Percentiles rank a stretch among this genome's conserved stretches.
These are phyloP conservation scores for Nicotiana knightiana DNA, from an alignment of 257 asterid genomes.

Conservation along the genomic window DNA sequence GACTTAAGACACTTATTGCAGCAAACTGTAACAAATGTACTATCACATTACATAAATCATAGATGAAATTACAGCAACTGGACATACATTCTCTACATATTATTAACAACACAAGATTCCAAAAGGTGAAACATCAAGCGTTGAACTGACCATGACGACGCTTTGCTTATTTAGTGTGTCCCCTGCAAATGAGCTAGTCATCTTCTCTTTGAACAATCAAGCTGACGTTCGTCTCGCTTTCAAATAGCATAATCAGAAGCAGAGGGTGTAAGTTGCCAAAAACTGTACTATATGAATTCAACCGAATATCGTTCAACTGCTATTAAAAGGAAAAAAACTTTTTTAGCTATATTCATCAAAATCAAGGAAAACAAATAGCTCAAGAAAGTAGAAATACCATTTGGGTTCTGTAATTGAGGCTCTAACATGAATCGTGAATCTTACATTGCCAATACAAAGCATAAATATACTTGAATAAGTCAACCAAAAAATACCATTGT, in stretches of 20 bases:
- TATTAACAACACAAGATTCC: background rate
- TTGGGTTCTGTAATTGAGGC: background rate
- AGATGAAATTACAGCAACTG: background rate
- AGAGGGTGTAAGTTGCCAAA: background rate
- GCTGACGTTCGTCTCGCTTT: background rate
- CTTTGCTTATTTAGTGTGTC: background rate
- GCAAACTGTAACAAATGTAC: background rate
- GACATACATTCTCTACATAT: background rate
- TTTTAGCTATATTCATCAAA: too few relatives aligned
- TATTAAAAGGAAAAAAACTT: too few relatives aligned
- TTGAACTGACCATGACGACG: background rate
- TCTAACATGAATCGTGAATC: background rate
- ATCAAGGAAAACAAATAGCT: too few relatives aligned
- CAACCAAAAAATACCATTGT: background rate
- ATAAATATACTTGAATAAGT: too few relatives aligned
- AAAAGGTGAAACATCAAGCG: background rate
- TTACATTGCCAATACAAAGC: background rate
- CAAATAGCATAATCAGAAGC: background rate
- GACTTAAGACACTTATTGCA: background rate
- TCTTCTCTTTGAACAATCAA: background rate
- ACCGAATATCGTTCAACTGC: background rate
- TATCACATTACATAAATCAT: too few relatives aligned
- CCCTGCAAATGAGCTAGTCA: background rate
- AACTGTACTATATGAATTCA: background rate
- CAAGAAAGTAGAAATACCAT: too few relatives aligned